Base-by-base conservation (phyloP, 345 rosid species). In the Trapa bicornis region DNA sequence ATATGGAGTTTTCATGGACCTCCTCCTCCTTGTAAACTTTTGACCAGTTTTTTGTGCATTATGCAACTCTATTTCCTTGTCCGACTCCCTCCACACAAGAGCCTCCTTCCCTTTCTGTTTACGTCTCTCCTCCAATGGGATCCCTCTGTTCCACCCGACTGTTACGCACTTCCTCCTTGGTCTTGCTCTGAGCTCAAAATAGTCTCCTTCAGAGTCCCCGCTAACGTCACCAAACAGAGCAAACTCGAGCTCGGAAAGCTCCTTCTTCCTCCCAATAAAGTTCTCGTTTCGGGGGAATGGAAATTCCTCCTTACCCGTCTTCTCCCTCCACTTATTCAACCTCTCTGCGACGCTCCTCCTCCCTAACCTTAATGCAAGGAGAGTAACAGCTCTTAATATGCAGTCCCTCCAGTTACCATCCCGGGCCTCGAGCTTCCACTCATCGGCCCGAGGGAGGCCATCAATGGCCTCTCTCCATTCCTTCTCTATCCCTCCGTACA, bases 331-430 rank as follows among this genome's bases (percentile, higher is more conserved):
- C 80, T 87, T 89, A 1, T 87, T 75, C 76, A 94, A 70, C 75
- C 86, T 54, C 61, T 94, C 99, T 4, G 86, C 85, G 2, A 94
- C 86, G 71, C 99, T 94, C 75, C 99, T 83, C 82, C 97, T 81
- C 61, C 97, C 97, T 74, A 94, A 80, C 77, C 79, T 75, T 84
- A 75, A 79, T 0, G 96, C 99, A 67, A 94, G 70, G 29, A 87
- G 76, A 22, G 87, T 84, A 63, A 91, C 93, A 0, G 91, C 83
- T 61, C 84, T 82, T 70, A 87, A 73, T 47, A 91, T 84, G 80
- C 97, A 89, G 32, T 89, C 96, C 80, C 97, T 87, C 97, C 96
- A 91, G 64, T 84, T 83, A 56, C 97, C 97, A 22, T 87, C 90
- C 64, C 76, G 90, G 76, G 97, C 96, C 78, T 91, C 96, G 45